Conservation (phyloP, 2,329 filamentous ascomycete genomes). For the Phaeosphaeria sp. region DNA sequence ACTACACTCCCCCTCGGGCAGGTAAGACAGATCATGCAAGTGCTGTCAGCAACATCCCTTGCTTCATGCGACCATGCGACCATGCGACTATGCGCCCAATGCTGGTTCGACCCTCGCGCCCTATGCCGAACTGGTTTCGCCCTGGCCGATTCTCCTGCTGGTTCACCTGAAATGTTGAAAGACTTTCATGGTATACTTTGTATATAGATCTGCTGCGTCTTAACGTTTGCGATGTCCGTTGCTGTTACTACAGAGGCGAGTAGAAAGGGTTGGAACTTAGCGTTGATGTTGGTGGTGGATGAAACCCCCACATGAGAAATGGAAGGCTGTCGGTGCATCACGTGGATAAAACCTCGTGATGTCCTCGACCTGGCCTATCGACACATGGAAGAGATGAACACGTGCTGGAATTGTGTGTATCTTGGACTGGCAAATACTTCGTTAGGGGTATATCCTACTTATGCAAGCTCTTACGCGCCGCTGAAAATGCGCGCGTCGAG, state of each 20-base stretch:
- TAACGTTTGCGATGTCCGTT: constrained; percentile 19
- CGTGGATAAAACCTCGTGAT: constrained; percentile 13
- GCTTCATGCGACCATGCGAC: constrained; percentile 16
- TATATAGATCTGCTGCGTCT: constrained; percentile 10
- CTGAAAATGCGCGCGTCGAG: constrained; percentile 23
- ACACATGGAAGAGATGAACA: neutral
- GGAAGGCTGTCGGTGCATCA: neutral
- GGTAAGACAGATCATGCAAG: constrained; percentile 30
- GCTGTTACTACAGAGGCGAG: constrained; percentile 3
- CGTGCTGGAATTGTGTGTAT: neutral
- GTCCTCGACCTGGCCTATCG: constrained; percentile 3
- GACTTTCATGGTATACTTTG: constrained; percentile 8
- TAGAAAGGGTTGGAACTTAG: neutral
- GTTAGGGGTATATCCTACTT: constrained; percentile 14
- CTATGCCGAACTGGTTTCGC: constrained; percentile 1
- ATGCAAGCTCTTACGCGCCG: constrained; percentile 13
- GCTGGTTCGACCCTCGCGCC: constrained; percentile 16
- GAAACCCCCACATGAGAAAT: neutral
- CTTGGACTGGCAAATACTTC: constrained; percentile 16
- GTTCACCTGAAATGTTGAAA: neutral
- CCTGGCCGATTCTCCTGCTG: neutral
- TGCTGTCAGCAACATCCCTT: constrained; percentile 21
- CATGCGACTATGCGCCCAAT: constrained; percentile 12
- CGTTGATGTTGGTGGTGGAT: neutral
- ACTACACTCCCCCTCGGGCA: constrained; percentile 10